Evolutionary conservation across 169 alveolate genomes (phyloP).

Genomic region (Babesia divergens): DNA sequence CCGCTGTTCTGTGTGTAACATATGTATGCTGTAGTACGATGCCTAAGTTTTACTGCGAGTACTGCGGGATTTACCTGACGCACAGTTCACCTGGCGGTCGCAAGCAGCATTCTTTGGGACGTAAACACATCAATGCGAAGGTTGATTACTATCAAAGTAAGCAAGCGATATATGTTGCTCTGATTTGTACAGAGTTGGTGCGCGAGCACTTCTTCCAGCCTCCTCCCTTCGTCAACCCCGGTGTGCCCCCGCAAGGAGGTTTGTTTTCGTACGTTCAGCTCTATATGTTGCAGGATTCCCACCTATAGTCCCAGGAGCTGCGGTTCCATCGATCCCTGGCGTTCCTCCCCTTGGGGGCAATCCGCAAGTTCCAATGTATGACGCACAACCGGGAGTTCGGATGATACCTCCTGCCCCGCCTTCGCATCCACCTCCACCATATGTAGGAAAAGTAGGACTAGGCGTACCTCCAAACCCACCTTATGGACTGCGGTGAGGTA

Average conservation of each 20-base stretch:
- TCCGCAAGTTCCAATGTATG: background rate
- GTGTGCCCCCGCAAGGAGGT: constrained; percentile 27
- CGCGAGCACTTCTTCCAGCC: constrained; percentile 65
- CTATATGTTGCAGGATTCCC: background rate
- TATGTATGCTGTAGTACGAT: constrained; percentile 66
- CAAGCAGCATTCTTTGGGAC: constrained; percentile 95
- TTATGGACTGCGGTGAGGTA: constrained; percentile 79
- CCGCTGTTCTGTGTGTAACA: background rate
- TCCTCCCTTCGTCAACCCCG: constrained; percentile 29
- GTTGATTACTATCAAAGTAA: constrained; percentile 93
- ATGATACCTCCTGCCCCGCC: constrained; percentile 4
- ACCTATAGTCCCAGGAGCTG: constrained; percentile 7
- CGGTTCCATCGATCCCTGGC: background rate
- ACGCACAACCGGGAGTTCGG: background rate
- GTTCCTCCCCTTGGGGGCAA: background rate
- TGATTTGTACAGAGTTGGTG: constrained; percentile 28
- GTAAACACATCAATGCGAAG: constrained; percentile 96
- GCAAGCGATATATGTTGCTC: background rate
- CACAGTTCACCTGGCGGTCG: constrained; percentile 99
- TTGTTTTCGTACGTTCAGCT: background rate
- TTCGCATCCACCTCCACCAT: constrained; percentile 23
- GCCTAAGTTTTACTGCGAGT: constrained; percentile 99
- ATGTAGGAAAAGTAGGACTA: constrained; percentile 6
- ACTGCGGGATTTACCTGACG: constrained; percentile 97
- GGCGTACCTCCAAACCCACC: constrained; percentile 66